Base-by-base conservation (phyloP, 495 filamentous ascomycete genomes). In the Pyronema domesticum region DNA sequence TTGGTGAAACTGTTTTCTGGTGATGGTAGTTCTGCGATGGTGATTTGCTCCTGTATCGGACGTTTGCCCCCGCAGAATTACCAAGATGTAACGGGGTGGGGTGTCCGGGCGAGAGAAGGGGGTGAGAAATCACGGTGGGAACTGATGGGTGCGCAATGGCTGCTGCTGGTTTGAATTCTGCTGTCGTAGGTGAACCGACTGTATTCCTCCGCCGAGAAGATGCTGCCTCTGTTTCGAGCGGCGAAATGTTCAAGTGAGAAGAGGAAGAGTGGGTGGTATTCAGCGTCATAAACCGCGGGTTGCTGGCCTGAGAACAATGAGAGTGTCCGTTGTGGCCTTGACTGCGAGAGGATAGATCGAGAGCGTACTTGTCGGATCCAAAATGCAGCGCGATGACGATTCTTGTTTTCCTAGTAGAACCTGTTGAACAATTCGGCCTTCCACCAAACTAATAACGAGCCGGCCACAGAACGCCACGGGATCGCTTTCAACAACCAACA, bases 231-330 rank as follows among this genome's bases (percentile, higher is more conserved):
- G 34, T 10, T 9, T 42, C 35, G 14, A 1, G 45, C 17, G 48
- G 48, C 1, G 51, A 10, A 53, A 53, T 19, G 37, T 36, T 60
- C 42, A 58, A 54, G 37, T 60, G 55, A 36, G 59, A 60, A 50
- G 61, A 64, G 58, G 62, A 57, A 57, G 61, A 51, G 60, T 52
- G 64, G 64, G 53, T 58, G 56, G 63, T 55, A 47, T 60, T 64
- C 61, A 64, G 56, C 60, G 62, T 60, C 62, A 64, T 64, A 64
- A 64, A 64, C 58, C 57, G 15, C 55, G 33, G 36, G 36, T 30
- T 46, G 40, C 35, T 39, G 52, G 40, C 42, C 46, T 46, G 43
- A 30, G 23, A 39, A 54, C 18, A 11, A 34, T 5, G 23, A 3
- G 39, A 46, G 15, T 54, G 36, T 19, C 42, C 51, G 51, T 53